These are phyloP conservation scores for Glycine tomentella DNA, from an alignment of 306 rosid species.

Conservation along the genomic window DNA sequence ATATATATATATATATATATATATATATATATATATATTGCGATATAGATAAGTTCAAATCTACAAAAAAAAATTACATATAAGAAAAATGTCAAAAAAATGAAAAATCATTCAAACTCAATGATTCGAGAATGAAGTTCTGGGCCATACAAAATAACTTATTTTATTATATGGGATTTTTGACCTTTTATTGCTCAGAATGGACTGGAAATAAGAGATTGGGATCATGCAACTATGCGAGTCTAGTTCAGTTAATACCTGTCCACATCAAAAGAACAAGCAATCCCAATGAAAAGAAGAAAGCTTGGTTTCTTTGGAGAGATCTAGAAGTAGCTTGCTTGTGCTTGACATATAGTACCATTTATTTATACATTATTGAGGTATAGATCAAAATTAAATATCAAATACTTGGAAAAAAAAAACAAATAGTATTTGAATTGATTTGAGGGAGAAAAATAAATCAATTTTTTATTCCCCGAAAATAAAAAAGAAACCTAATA, in stretches of 20 bases:
- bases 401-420: neutral
- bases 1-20: too few relatives aligned
- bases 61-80: neutral
- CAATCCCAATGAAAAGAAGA: constrained; percentile 32
- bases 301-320: constrained; percentile 20
- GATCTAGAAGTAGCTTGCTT: constrained; percentile 43
- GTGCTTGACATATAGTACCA: neutral
- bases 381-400: neutral
- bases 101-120: constrained; percentile 42
- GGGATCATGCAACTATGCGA: constrained; percentile 30
- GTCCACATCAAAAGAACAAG: constrained; percentile 41
- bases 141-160: constrained; percentile 8
- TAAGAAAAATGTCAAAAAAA: neutral
- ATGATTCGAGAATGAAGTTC: constrained; percentile 43
- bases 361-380: constrained; percentile 17
- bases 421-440: neutral
- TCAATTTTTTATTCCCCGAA: neutral
- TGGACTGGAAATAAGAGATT: constrained; percentile 31
- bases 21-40: constrained; percentile 22
- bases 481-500: neutral
- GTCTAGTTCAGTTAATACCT: constrained; percentile 30
- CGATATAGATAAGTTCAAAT: constrained; percentile 37
- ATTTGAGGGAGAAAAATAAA: neutral
- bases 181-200: constrained; percentile 27
- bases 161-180: constrained; percentile 9